phyloP scores from a whole-genome alignment of 164 flowering plant species.

The Dillenia turbinata region DNA sequence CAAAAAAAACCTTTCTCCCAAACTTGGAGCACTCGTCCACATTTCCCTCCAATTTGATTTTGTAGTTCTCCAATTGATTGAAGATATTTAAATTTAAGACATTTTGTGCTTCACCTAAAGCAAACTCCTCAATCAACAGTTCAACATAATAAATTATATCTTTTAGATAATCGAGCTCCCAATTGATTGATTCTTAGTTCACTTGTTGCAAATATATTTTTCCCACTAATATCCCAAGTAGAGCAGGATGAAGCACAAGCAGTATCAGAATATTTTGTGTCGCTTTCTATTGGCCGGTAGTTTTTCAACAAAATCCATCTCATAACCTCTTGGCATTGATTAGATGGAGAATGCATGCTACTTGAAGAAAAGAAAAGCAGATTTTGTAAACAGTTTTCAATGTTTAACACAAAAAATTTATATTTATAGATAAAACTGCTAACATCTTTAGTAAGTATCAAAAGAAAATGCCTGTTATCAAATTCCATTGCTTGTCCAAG shows the following conservation, averaged over 20 bases:
- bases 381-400: neutral
- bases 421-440: too few species aligned
- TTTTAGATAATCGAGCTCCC: slow-evolving; percentile 45
- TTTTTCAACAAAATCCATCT: slow-evolving; percentile 12
- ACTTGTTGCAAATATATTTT: slow-evolving; percentile 3
- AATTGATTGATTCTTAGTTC: slow-evolving; percentile 10
- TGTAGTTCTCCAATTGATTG: slow-evolving; percentile 34
- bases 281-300: slow-evolving; percentile 10
- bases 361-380: slow-evolving; percentile 18
- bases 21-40: slow-evolving; percentile 28
- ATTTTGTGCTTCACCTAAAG: slow-evolving; percentile 15
- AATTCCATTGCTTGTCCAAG: too few species aligned
- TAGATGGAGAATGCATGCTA: slow-evolving; percentile 7
- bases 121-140: slow-evolving; percentile 25
- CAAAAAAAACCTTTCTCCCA: slow-evolving; percentile 38
- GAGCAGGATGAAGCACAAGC: slow-evolving; percentile 28
- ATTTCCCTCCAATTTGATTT: slow-evolving; percentile 7
- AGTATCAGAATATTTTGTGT: slow-evolving; percentile 22
- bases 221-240: slow-evolving; percentile 4
- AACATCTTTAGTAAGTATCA: too few species aligned
- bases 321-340: slow-evolving; percentile 11
- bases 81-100: slow-evolving; percentile 32
- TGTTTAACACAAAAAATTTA: neutral
- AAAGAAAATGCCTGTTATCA: too few species aligned
- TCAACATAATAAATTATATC: slow-evolving; percentile 25